Evolutionary conservation across 352 stramenopile species (phyloP).

Genomic region (Blastocystis sp.): DNA sequence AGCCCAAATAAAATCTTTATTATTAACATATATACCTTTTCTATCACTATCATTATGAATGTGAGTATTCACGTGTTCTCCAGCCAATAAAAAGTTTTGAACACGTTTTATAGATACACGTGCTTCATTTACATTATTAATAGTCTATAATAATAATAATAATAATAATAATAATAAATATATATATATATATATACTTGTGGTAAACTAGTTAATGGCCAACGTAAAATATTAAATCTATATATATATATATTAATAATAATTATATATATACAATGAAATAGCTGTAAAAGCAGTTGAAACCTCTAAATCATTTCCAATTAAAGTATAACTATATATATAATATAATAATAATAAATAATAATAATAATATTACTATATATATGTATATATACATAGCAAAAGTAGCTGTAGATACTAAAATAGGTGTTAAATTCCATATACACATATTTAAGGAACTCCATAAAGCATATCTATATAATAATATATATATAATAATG

Average conservation of each 20-base stretch:
- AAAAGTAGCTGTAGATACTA: constrained; percentile 43
- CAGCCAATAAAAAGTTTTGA: constrained; percentile 41
- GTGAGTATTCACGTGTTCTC: too few relatives aligned
- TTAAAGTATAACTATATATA: too few relatives aligned
- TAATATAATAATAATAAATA: too few relatives aligned
- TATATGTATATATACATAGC: constrained; percentile 40
- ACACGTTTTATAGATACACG: constrained; percentile 52
- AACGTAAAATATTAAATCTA: constrained; percentile 43
- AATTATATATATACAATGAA: constrained; percentile 10
- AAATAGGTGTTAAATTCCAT: constrained; percentile 39
- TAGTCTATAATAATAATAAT: too few relatives aligned
- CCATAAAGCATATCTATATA: too few relatives aligned
- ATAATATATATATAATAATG: too few relatives aligned
- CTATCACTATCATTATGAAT: too few relatives aligned
- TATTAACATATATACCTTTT: too few relatives aligned
- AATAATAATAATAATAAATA: too few relatives aligned
- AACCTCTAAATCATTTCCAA: constrained; percentile 29
- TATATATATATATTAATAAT: not conserved
- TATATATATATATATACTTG: constrained; percentile 1
- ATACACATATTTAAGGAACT: too few relatives aligned
- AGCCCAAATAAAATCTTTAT: too few relatives aligned
- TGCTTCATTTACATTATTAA: constrained; percentile 58
- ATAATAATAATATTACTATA: too few relatives aligned
- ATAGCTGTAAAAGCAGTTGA: constrained; percentile 41
- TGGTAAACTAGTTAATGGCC: constrained; percentile 40